Percentiles rank a stretch among this genome's conserved stretches.
Conservation (phyloP, 345 rosid genomes). For the Arabidopsis arenosa region DNA sequence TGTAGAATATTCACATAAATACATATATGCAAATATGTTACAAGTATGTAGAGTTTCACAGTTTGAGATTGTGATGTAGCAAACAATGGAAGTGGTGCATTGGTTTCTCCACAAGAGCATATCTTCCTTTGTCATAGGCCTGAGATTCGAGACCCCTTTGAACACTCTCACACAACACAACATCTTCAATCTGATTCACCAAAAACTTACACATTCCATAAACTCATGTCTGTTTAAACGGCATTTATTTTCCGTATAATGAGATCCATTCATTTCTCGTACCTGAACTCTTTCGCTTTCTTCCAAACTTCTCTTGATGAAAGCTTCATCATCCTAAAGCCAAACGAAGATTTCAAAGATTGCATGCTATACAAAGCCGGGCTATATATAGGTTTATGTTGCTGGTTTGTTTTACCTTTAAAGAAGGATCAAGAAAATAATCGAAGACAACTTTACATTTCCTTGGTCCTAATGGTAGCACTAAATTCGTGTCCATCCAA, state of each 20-base stretch:
- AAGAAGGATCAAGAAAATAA: constrained; percentile 73
- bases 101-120: constrained; percentile 76
- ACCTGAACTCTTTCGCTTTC: constrained; percentile 90
- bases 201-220: constrained; percentile 45
- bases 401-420: constrained; percentile 52
- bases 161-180: constrained; percentile 72
- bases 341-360: neutral
- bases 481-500: constrained; percentile 98
- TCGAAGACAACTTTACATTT: constrained; percentile 84
- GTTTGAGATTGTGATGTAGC: constrained; percentile 53
- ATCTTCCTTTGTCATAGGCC: constrained; percentile 69
- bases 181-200: constrained; percentile 72
- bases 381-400: neutral
- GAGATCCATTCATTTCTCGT: neutral
- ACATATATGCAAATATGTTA: neutral
- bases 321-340: constrained; percentile 65
- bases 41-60: neutral
- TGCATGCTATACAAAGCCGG: neutral
- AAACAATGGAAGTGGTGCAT: constrained; percentile 78
- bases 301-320: constrained; percentile 63
- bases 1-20: constrained; percentile 7
- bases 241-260: neutral
- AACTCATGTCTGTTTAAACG: neutral
- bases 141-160: constrained; percentile 81
- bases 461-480: constrained; percentile 72